Evolutionary conservation across 2,329 filamentous ascomycete genomes (phyloP).

Genomic region (Botryosphaeria dothidea): DNA sequence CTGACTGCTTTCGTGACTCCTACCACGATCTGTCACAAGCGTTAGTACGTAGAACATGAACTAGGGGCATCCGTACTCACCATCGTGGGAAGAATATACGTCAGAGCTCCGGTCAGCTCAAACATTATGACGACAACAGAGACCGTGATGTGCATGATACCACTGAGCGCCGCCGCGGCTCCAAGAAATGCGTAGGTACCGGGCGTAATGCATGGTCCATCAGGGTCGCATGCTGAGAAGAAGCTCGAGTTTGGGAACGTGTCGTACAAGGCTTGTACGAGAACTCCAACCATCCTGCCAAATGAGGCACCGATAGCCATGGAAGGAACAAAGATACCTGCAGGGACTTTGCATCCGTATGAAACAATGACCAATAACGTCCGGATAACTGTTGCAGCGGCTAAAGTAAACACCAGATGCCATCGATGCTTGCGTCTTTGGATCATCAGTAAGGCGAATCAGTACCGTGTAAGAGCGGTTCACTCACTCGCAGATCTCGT

Average conservation of each 20-base stretch:
- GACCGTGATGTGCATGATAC: conserved; percentile 97
- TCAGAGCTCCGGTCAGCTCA: conserved; percentile 93
- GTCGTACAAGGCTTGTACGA: conserved; percentile 87
- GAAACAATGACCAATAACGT: conserved; percentile 88
- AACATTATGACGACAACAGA: conserved; percentile 99
- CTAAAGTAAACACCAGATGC: conserved; percentile 75
- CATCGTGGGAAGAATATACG: conserved; percentile 97
- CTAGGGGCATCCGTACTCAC: conserved; percentile 35
- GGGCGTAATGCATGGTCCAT: conserved; percentile 93
- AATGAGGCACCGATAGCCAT: conserved; percentile 98
- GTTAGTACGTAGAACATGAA: not conserved
- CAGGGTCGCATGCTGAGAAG: conserved; percentile 85
- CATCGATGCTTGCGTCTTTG: conserved; percentile 64
- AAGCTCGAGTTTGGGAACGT: conserved; percentile 79
- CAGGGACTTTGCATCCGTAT: conserved; percentile 96
- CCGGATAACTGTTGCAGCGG: conserved; percentile 77
- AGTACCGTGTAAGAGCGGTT: conserved; percentile 31
- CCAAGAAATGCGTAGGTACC: conserved; percentile 96
- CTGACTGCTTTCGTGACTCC: conserved; percentile 93
- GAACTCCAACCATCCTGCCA: conserved; percentile 88
- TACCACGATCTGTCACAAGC: conserved; percentile 70
- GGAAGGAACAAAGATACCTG: conserved; percentile 95
- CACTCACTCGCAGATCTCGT: conserved; percentile 78
- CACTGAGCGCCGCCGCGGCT: conserved; percentile 85
- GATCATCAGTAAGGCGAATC: conserved; percentile 21